These are phyloP conservation scores for Candida ficus DNA, from an alignment of 805 yeast species.

Conservation along the genomic window DNA sequence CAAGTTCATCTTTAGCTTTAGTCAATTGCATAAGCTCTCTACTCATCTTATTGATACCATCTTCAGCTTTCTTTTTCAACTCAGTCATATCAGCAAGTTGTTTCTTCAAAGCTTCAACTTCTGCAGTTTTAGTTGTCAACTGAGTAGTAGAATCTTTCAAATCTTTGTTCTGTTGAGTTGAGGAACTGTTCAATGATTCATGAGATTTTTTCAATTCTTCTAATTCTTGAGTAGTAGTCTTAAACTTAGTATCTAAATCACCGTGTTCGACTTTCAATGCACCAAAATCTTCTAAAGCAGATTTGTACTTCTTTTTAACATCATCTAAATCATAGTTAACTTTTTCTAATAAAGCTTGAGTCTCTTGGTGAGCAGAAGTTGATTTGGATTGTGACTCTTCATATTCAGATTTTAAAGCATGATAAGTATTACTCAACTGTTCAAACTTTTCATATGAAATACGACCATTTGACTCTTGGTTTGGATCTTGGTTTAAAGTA, in stretches of 20 bases:
- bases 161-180: constrained; percentile 31
- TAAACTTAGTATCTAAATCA: constrained; percentile 17
- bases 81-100: constrained; percentile 23
- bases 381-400: constrained; percentile 29
- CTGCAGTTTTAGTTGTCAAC: constrained; percentile 16
- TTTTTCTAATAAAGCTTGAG: constrained; percentile 16
- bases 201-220: constrained; percentile 29
- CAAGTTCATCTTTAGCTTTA: constrained; percentile 50
- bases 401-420: constrained; percentile 33
- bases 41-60: constrained; percentile 87
- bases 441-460: constrained; percentile 53
- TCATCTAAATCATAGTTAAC: constrained; percentile 12
- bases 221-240: constrained; percentile 10
- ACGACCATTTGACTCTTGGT: constrained; percentile 60
- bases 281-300: constrained; percentile 14
- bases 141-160: constrained; percentile 15
- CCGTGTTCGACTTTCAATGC: constrained; percentile 17
- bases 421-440: constrained; percentile 25
- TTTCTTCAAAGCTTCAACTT: constrained; percentile 21
- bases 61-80: constrained; percentile 65
- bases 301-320: constrained; percentile 8
- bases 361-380: constrained; percentile 26
- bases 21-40: constrained; percentile 69
- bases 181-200: constrained; percentile 27
- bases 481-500: constrained; percentile 71